phyloP scores from a whole-genome alignment of 345 rosid genomes.

The Salix dunnii region DNA sequence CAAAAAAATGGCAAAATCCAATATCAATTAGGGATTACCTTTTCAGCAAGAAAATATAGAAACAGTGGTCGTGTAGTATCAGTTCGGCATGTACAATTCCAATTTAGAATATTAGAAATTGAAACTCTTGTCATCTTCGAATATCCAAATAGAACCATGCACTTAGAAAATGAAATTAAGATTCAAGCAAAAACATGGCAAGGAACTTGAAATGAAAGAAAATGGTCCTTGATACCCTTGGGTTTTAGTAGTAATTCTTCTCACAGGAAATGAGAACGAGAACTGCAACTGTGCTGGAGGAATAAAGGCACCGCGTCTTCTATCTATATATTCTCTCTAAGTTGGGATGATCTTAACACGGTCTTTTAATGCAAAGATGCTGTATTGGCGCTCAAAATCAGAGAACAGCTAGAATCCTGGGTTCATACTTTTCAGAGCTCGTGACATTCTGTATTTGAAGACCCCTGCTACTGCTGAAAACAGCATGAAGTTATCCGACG shows the following conservation, averaged over 20 bases:
- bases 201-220: neutral
- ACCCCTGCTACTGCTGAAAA: conserved; percentile 44
- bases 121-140: neutral
- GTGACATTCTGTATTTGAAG: conserved; percentile 29
- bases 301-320: neutral
- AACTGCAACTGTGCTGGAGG: neutral
- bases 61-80: neutral
- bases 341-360: conserved; percentile 39
- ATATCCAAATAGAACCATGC: neutral
- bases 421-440: conserved; percentile 19
- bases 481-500: conserved; percentile 45
- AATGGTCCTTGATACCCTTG: neutral
- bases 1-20: neutral
- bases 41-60: neutral
- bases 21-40: neutral
- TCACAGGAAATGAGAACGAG: conserved; percentile 48
- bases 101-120: neutral
- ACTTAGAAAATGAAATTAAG: neutral
- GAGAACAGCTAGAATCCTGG: conserved; percentile 27
- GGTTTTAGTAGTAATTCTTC: conserved; percentile 15
- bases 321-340: conserved; percentile 11
- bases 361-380: conserved; percentile 1
- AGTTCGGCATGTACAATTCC: conserved; percentile 3
- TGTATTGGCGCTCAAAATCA: conserved; percentile 12
- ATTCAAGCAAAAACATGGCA: neutral